These are phyloP conservation scores for Ustulina deusta DNA, from an alignment of 2,329 filamentous ascomycete species.

Conservation along the genomic window DNA sequence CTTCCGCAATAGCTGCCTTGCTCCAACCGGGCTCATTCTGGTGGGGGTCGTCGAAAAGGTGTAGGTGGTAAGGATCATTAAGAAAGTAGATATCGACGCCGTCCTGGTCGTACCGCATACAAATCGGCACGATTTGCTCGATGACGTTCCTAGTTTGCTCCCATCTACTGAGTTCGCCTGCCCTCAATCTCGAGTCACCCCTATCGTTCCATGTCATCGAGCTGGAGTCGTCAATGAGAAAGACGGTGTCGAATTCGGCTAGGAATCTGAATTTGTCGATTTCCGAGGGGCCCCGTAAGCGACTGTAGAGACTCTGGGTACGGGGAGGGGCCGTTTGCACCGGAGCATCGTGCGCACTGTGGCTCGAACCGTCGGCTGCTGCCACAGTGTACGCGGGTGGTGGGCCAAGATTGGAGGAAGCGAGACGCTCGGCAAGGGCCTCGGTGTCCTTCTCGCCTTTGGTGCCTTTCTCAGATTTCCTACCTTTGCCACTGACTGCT, in stretches of 20 bases:
- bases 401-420: slow-evolving; percentile 35
- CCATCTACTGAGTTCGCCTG: slow-evolving; percentile 65
- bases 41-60: slow-evolving; percentile 48
- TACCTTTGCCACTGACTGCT: slow-evolving; percentile 31
- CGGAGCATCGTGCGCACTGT: slow-evolving; percentile 13
- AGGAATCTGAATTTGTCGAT: slow-evolving; percentile 71
- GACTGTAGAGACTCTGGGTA: slow-evolving; percentile 21
- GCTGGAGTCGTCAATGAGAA: slow-evolving; percentile 91
- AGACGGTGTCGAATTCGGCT: slow-evolving; percentile 82
- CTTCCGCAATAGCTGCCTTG: neutral
- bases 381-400: slow-evolving; percentile 42
- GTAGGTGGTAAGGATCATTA: slow-evolving; percentile 68
- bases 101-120: slow-evolving; percentile 81
- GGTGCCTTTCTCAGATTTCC: slow-evolving; percentile 14
- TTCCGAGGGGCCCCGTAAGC: slow-evolving; percentile 15
- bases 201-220: slow-evolving; percentile 79
- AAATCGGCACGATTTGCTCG: slow-evolving; percentile 81
- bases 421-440: slow-evolving; percentile 1
- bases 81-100: slow-evolving; percentile 94
- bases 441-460: neutral
- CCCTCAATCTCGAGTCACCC: neutral
- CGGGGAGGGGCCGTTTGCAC: neutral
- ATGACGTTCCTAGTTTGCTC: slow-evolving; percentile 78
- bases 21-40: slow-evolving; percentile 21
- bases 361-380: slow-evolving; percentile 10